phyloP scores from a whole-genome alignment of 2,329 filamentous ascomycete genomes.

The Penicillium sp. region DNA sequence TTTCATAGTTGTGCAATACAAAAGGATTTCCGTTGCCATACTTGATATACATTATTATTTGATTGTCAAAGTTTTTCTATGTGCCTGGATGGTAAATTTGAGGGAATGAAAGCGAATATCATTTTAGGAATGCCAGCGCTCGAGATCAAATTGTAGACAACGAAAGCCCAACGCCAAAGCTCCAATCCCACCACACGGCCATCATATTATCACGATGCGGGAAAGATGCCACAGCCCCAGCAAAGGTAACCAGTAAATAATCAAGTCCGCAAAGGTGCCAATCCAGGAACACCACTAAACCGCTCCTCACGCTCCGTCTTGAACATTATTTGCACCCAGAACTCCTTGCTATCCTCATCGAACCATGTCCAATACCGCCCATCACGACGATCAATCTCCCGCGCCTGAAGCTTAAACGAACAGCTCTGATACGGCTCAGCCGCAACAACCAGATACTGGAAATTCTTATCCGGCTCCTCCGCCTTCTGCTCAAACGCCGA shows the following conservation, averaged over 20 bases:
- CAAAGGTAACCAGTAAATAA: constrained; percentile 2
- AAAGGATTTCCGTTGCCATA: constrained; percentile 4
- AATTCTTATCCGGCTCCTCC: constrained; percentile 87
- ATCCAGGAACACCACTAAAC: constrained; percentile 62
- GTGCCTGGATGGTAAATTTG: too few species aligned
- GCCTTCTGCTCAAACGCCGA: constrained; percentile 94
- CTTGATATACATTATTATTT: neutral
- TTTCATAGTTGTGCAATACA: constrained; percentile 11
- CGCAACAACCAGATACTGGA: constrained; percentile 89
- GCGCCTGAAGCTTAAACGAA: constrained; percentile 88
- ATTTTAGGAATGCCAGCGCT: constrained; percentile 9
- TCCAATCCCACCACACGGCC: constrained; percentile 9
- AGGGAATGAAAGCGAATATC: too few species aligned
- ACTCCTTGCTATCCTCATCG: constrained; percentile 92
- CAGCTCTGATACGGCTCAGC: constrained; percentile 98
- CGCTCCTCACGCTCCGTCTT: constrained; percentile 96
- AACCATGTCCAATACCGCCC: constrained; percentile 91
- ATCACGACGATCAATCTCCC: constrained; percentile 84
- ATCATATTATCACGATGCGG: constrained; percentile 9
- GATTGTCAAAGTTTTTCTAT: too few species aligned
- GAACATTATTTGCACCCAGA: constrained; percentile 96
- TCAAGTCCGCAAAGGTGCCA: constrained; percentile 48
- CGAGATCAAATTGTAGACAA: constrained; percentile 11
- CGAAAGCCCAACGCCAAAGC: constrained; percentile 13
- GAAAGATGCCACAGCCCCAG: too few species aligned